These are phyloP conservation scores for Basipetospora chlamydospora DNA, from an alignment of 2,329 filamentous ascomycete species.

Conservation along the genomic window DNA sequence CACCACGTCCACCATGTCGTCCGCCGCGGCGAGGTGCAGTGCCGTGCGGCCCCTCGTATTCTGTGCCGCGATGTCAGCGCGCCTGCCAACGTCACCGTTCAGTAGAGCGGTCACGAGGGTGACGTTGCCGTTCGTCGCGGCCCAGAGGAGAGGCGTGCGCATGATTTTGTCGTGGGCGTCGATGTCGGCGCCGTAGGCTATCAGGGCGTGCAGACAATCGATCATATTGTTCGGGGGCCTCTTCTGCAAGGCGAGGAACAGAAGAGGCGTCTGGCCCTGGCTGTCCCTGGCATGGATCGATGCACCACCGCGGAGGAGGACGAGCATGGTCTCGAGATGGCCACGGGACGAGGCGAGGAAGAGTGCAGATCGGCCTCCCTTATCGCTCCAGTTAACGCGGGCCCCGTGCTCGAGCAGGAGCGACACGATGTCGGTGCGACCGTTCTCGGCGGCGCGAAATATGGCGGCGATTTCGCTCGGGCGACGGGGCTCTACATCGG, in stretches of 20 bases:
- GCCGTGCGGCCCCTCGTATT: conserved; percentile 17
- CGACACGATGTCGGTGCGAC: conserved; percentile 8
- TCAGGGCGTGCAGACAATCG: conserved; percentile 5
- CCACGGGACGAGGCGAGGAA: conserved; percentile 1
- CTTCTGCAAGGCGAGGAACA: conserved; percentile 1
- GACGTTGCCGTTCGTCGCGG: conserved; percentile 16
- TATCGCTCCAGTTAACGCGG: background rate
- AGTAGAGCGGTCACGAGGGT: conserved; percentile 19
- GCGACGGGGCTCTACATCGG: conserved; percentile 7
- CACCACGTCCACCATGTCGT: conserved; percentile 15
- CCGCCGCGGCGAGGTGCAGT: conserved; percentile 17
- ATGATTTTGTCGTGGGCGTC: conserved; percentile 9
- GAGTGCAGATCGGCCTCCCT: conserved; percentile 1
- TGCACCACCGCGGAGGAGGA: conserved; percentile 2
- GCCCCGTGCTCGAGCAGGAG: conserved; percentile 1
- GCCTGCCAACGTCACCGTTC: conserved; percentile 9
- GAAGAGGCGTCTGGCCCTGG: background rate
- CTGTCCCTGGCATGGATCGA: background rate
- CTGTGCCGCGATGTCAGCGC: conserved; percentile 13
- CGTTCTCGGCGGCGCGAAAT: conserved; percentile 10
- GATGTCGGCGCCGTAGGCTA: conserved; percentile 10
- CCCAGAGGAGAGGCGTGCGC: conserved; percentile 9
- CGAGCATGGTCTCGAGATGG: conserved; percentile 1
- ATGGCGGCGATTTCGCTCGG: conserved; percentile 3
- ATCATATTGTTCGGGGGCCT: background rate